Percentiles rank a stretch among this genome's conserved stretches.
phyloP scores from a whole-genome alignment of 371 early-diverging fungal genomes.

The Amoeboradix gromovi region DNA sequence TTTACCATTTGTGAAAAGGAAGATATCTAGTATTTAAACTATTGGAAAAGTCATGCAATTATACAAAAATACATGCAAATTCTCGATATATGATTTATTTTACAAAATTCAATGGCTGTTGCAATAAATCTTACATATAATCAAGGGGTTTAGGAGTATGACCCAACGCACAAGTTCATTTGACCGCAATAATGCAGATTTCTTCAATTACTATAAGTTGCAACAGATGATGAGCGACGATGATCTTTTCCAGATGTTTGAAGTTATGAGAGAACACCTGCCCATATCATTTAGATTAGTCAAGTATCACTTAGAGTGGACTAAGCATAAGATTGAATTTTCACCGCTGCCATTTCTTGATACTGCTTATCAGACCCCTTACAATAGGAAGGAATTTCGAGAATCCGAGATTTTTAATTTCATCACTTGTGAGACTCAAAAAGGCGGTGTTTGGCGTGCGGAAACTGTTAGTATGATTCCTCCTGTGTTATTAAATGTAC shows the following conservation, averaged over 20 bases:
- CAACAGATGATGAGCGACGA: background rate
- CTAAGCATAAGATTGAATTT: background rate
- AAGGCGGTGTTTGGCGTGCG: conserved; percentile 83
- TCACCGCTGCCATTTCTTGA: background rate
- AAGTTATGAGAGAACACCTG: background rate
- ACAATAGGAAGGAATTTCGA: background rate
- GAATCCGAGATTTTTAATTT: background rate
- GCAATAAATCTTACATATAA: no score
- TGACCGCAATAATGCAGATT: background rate
- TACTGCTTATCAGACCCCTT: background rate
- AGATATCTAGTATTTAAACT: no score
- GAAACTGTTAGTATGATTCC: conserved; percentile 98
- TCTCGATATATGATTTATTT: no score
- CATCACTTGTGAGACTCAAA: conserved; percentile 3
- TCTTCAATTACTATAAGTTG: background rate
- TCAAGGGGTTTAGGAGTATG: no score
- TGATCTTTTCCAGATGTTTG: background rate
- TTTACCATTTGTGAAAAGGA: no score
- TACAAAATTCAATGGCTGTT: no score
- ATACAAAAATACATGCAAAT: no score
- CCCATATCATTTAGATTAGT: background rate
- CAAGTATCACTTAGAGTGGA: background rate
- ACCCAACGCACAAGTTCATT: no score
- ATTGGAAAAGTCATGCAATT: no score
- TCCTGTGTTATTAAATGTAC: conserved; percentile 65